Evolutionary conservation across 306 rosid genomes (phyloP).

Genomic region (Dryas drummondii): DNA sequence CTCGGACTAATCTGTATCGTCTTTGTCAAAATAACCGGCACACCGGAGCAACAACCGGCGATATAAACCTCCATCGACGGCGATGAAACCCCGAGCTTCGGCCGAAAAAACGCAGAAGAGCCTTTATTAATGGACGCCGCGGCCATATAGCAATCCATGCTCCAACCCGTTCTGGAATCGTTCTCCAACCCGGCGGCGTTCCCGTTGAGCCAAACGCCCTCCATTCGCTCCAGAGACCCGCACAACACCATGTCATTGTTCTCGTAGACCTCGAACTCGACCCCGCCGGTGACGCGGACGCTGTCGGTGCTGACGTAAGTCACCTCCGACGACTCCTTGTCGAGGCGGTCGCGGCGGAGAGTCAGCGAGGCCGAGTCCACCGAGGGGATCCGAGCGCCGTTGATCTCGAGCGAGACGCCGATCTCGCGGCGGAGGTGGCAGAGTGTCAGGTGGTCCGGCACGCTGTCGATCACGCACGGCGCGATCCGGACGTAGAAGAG

Average conservation of each 20-base stretch:
- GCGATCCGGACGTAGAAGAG: constrained; percentile 72
- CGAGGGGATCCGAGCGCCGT: constrained; percentile 49
- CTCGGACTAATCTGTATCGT: constrained; percentile 69
- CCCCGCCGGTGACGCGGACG: constrained; percentile 58
- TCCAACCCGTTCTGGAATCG: constrained; percentile 56
- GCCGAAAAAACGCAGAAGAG: constrained; percentile 67
- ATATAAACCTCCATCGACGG: constrained; percentile 80
- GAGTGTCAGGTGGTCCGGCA: constrained; percentile 61
- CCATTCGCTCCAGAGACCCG: constrained; percentile 74
- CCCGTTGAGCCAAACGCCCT: constrained; percentile 54
- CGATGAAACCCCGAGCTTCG: constrained; percentile 65
- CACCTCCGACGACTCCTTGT: constrained; percentile 69
- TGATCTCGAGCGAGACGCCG: constrained; percentile 63
- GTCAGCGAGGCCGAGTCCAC: constrained; percentile 43
- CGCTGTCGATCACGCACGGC: constrained; percentile 54
- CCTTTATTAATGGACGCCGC: constrained; percentile 51
- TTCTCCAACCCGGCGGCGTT: constrained; percentile 38
- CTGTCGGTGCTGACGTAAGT: constrained; percentile 88
- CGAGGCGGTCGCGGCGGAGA: constrained; percentile 68
- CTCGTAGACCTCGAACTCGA: constrained; percentile 80
- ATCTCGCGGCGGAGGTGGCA: constrained; percentile 56
- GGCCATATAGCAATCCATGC: constrained; percentile 67
- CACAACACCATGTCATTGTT: constrained; percentile 68
- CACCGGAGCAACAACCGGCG: constrained; percentile 80
- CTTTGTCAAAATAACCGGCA: constrained; percentile 74